Percentiles rank a stretch among this genome's conserved stretches.
Evolutionary conservation across 1,284 basidiomycete genomes (phyloP).

Genomic region (Heterobasidion occidentale): DNA sequence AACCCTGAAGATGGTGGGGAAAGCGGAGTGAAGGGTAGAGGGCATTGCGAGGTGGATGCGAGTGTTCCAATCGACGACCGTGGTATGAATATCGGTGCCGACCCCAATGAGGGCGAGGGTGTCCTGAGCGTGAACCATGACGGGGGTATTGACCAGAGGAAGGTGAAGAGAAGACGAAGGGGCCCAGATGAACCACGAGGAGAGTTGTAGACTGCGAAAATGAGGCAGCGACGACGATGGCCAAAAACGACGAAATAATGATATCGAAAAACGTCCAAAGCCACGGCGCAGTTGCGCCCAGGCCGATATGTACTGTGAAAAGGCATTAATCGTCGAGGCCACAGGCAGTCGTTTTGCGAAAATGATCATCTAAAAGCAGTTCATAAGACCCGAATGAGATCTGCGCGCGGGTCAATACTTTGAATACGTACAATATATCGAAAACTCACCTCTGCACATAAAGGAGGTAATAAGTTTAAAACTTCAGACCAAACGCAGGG

Average conservation of each 20-base stretch:
- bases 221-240: constrained; percentile 19
- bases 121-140: constrained; percentile 35
- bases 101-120: constrained; percentile 19
- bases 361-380: constrained; percentile 17
- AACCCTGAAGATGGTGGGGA: not conserved
- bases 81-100: constrained; percentile 41
- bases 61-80: constrained; percentile 22
- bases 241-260: constrained; percentile 38
- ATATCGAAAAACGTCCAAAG: constrained; percentile 26
- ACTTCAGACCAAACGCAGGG: constrained; percentile 41
- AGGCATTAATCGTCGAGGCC: constrained; percentile 24
- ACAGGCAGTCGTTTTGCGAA: constrained; percentile 16
- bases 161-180: constrained; percentile 17
- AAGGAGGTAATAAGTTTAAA: constrained; percentile 21
- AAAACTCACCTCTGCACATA: constrained; percentile 30
- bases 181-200: constrained; percentile 15
- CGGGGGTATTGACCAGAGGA: constrained; percentile 16
- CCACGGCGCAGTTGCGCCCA: constrained; percentile 10
- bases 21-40: constrained; percentile 1
- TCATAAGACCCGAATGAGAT: constrained; percentile 23
- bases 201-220: constrained; percentile 8
- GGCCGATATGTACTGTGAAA: constrained; percentile 10
- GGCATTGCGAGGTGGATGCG: constrained; percentile 1
- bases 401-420: constrained; percentile 21
- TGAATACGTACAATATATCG: not conserved